Conservation (phyloP, 1,284 basidiomycete genomes). For the Boletus calvinii region DNA sequence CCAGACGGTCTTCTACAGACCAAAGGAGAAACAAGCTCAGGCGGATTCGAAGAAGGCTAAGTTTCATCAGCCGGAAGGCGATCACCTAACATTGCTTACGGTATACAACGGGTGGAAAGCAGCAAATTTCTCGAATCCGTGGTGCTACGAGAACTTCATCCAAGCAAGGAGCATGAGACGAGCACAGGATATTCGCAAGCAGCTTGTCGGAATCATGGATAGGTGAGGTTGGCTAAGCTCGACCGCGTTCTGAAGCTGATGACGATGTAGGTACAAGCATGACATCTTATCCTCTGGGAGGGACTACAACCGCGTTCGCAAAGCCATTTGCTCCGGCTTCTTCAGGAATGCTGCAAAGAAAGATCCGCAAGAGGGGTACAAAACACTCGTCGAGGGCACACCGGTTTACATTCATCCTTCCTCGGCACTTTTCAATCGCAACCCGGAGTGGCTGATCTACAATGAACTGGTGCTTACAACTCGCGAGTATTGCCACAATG, state of each 20-base stretch:
- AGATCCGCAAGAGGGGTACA: slow-evolving; percentile 95
- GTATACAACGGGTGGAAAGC: slow-evolving; percentile 99
- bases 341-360: slow-evolving; percentile 97
- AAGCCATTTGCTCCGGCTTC: slow-evolving; percentile 96
- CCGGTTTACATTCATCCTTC: slow-evolving; percentile 98
- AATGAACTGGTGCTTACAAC: slow-evolving; percentile 63
- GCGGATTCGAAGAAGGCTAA: slow-evolving; percentile 99
- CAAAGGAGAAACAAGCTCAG: slow-evolving; percentile 98
- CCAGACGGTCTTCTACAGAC: slow-evolving; percentile 95
- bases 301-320: slow-evolving; percentile 91
- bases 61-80: slow-evolving; percentile 97
- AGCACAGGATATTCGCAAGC: slow-evolving; percentile 98
- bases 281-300: slow-evolving; percentile 90
- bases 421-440: slow-evolving; percentile 94
- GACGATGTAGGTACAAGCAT: slow-evolving; percentile 77
- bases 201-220: slow-evolving; percentile 98
- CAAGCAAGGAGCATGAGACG: slow-evolving; percentile 95
- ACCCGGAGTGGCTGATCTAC: slow-evolving; percentile 67
- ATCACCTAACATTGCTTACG: slow-evolving; percentile 91
- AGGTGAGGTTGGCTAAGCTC: slow-evolving; percentile 49
- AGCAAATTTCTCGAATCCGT: slow-evolving; percentile 93
- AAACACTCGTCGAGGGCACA: slow-evolving; percentile 95
- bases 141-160: slow-evolving; percentile 98
- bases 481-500: slow-evolving; percentile 94
- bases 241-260: slow-evolving; percentile 15